Base-by-base conservation (phyloP, 1,284 basidiomycete genomes). In the Fomes fomentarius region DNA sequence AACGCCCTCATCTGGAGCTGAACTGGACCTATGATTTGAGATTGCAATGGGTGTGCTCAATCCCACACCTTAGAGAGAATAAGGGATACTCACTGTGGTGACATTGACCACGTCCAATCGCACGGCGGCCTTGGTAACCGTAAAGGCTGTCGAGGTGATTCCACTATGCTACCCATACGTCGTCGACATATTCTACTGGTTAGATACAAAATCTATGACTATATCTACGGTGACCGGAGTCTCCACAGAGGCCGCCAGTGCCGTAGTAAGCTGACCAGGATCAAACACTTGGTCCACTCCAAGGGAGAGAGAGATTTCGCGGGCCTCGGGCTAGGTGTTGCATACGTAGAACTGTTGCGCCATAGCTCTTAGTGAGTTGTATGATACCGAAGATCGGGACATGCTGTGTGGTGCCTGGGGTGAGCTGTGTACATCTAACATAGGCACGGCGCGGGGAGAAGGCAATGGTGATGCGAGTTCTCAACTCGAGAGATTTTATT, bases 121-220 rank as follows among this genome's bases (percentile, higher is more conserved):
- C 15, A 47, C 45, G 9, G 45, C 45, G 22, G 19, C 33, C 34
- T 47, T 47, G 8, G 21, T 34, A 7, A 47, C 22, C 22, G 34
- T 47, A 28, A 52, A 52, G 7, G 28, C 42, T 43, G 38, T 41
- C 50, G 46, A 40, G 7, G 41, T 34, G 28, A 30, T 45, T 14
- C 35, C 39, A 22, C 39, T 17, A 5, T 37, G 12, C 15, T 37
- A 30, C 14, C 38, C 39, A n/a, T 34, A 22, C 2, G 47, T 34
- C 34, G 41, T 50, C 19, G 14, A 39, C 65, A 33, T 31, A 68
- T 67, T 66, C 33, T 66, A 60, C 34, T 56, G 40, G 24, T 50
- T 63, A 2, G 50, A 51, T 7, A 66, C 61, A 28, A 68, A 69
- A 46, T 70, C 69, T 26, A 69, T 60, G 2, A 65, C 63, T 3